Base-by-base conservation (phyloP, 345 rosid genomes). In the Rhodamnia rubescens region DNA sequence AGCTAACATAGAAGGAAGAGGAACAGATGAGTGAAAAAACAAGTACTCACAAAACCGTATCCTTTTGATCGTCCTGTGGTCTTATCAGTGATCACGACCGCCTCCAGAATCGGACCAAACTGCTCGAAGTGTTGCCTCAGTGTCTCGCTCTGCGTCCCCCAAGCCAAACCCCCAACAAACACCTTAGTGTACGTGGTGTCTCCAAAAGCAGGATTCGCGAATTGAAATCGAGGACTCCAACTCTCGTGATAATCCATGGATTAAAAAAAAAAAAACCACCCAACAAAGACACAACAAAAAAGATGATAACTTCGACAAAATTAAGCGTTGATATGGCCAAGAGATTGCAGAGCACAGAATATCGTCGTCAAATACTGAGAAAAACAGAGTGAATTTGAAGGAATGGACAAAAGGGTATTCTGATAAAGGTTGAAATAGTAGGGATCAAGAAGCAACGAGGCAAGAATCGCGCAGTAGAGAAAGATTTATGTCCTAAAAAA, bases 21-120 rank as follows among this genome's bases (percentile, higher is more conserved):
- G 8, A 6, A 27, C 57, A 29, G n/a, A 51, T 40, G 54, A 32
- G 59, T 42, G 26, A 83, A 53, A 27, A 53, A 51, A 80, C 83
- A 32, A 44, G 22, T 74, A 93, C 99, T 96, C 94, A 97, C 99
- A 90, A 97, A 97, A 87, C 99, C 99, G 82, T 97, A 97, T 89
- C 99, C 99, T 91, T 96, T 96, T 87, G 99, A 97, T 84, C 99
- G 98, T 86, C 94, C 98, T 26, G 98, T 94, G 90, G 95, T 95
- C 94, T 97, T 97, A 86, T 97, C 99, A 82, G 94, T 85, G 89
- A 97, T 97, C 74, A 97, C 99, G 40, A 97, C 99, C 0, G 99
- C 99, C 90, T 97, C 99, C 8, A 96, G 94, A 91, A 97, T 96
- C 1, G 96, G 98, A 14, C 99, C 99, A 54, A 92, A 96, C 81